phyloP scores from a whole-genome alignment of 345 rosid species.

The Melaleuca quinquenervia region DNA sequence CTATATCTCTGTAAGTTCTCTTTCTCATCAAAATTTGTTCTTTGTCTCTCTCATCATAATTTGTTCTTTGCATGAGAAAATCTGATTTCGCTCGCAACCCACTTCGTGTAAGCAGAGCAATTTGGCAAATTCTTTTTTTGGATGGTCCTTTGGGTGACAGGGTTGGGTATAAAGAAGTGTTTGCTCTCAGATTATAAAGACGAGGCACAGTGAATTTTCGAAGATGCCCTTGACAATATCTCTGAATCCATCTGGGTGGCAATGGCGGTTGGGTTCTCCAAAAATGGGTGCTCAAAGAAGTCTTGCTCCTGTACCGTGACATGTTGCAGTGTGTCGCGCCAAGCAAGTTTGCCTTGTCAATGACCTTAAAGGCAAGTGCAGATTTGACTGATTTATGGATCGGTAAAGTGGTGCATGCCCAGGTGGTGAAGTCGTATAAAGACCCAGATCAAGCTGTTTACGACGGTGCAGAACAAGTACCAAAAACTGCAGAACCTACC shows the following conservation, averaged over 20 bases:
- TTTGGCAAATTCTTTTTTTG: too few relatives aligned
- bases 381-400: conserved; percentile 7
- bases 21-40: too few relatives aligned
- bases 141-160: too few relatives aligned
- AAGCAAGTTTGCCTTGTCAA: conserved; percentile 29
- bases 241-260: conserved; percentile 36
- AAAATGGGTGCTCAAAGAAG: conserved; percentile 21
- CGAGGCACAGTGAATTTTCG: conserved; percentile 23
- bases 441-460: conserved; percentile 36
- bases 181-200: too few relatives aligned
- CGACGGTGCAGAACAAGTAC: too few relatives aligned
- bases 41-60: too few relatives aligned
- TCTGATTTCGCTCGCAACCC: too few relatives aligned
- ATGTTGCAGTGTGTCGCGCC: conserved; percentile 20
- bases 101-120: too few relatives aligned
- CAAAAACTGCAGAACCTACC: too few relatives aligned
- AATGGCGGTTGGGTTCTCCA: conserved; percentile 38
- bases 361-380: conserved; percentile 31
- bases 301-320: conserved; percentile 15
- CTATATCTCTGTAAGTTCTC: too few relatives aligned
- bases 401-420: conserved; percentile 32
- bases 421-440: conserved; percentile 21
- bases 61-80: too few relatives aligned
- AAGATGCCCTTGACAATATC: conserved; percentile 3
- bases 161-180: too few relatives aligned